Evolutionary conservation across 176 grass and related monocot genomes (phyloP).

Genomic region (Thalia dealbata): DNA sequence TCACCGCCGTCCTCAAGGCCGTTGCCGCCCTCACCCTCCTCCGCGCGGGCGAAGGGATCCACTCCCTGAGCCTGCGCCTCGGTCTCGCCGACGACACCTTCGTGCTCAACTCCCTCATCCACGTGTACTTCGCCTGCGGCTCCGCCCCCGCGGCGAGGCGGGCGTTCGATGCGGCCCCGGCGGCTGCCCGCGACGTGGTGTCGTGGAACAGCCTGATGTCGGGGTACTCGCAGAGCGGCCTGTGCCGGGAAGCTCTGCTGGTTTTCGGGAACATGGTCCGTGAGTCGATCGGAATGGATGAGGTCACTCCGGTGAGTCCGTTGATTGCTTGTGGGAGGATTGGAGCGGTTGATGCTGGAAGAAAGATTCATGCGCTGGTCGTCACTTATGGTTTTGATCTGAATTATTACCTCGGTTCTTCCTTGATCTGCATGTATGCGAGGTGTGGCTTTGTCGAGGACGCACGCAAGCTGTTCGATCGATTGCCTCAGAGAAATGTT

Average conservation of each 20-base stretch:
- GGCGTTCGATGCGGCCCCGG: slow-evolving; percentile 48
- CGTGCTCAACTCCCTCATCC: slow-evolving; percentile 71
- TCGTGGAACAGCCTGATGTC: slow-evolving; percentile 85
- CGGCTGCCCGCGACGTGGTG: slow-evolving; percentile 45
- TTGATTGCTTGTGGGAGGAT: slow-evolving; percentile 68
- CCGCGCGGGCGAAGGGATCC: slow-evolving; percentile 41
- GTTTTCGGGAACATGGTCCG: slow-evolving; percentile 49
- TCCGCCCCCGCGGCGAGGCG: slow-evolving; percentile 35
- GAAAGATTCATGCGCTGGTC: slow-evolving; percentile 48
- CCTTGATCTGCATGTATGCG: slow-evolving; percentile 79
- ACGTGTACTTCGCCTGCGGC: slow-evolving; percentile 61
- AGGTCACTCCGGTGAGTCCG: slow-evolving; percentile 55
- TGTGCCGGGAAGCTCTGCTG: slow-evolving; percentile 42
- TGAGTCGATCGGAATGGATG: slow-evolving; percentile 40
- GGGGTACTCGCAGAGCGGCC: slow-evolving; percentile 43
- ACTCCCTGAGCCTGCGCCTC: slow-evolving; percentile 56
- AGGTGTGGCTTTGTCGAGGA: slow-evolving; percentile 48
- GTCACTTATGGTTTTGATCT: slow-evolving; percentile 54
- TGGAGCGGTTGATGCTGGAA: slow-evolving; percentile 28
- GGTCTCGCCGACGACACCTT: slow-evolving; percentile 54
- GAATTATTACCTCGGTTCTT: slow-evolving; percentile 59
- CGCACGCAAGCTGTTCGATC: slow-evolving; percentile 60
- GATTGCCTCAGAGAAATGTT: slow-evolving; percentile 51
- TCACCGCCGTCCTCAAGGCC: slow-evolving; percentile 56
- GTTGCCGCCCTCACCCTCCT: slow-evolving; percentile 29